Evolutionary conservation across 1,284 basidiomycete species (phyloP).

Genomic region (Ganoderma boninense): DNA sequence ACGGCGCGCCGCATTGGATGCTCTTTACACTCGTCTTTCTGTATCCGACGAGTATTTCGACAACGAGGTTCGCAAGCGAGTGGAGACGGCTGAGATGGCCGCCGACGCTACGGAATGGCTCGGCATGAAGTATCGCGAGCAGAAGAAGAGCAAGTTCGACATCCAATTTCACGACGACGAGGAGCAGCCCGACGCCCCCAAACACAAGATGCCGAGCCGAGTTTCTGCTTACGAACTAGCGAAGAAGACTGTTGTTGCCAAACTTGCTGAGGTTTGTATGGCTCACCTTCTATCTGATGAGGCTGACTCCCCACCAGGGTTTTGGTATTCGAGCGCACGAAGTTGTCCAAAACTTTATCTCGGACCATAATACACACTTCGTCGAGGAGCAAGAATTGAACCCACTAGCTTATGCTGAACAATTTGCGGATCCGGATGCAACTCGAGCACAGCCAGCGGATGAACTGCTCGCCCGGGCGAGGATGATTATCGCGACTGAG

Average conservation of each 20-base stretch:
- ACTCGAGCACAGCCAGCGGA: constrained; percentile 63
- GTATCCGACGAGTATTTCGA: constrained; percentile 79
- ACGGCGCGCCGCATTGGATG: constrained; percentile 68
- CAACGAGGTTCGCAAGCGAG: constrained; percentile 65
- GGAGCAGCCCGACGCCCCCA: constrained; percentile 60
- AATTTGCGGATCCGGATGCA: constrained; percentile 76
- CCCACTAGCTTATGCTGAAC: constrained; percentile 78
- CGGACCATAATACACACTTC: constrained; percentile 66
- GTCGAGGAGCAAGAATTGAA: constrained; percentile 83
- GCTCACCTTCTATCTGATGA: constrained; percentile 6
- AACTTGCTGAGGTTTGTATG: constrained; percentile 75
- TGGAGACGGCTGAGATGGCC: constrained; percentile 88
- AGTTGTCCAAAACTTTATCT: constrained; percentile 82
- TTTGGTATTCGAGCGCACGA: constrained; percentile 85
- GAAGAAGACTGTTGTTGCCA: constrained; percentile 81
- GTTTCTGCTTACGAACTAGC: constrained; percentile 87
- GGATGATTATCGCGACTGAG: constrained; percentile 90
- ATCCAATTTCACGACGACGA: constrained; percentile 78
- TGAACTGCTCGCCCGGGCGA: constrained; percentile 76
- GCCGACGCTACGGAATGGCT: constrained; percentile 95
- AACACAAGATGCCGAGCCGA: constrained; percentile 87
- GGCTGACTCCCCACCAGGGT: constrained; percentile 53
- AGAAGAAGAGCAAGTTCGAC: constrained; percentile 76
- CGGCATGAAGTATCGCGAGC: constrained; percentile 83
- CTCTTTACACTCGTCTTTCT: constrained; percentile 72